phyloP scores from a whole-genome alignment of 2,329 filamentous ascomycete genomes.

The Chrysoporthe austroafricana region DNA sequence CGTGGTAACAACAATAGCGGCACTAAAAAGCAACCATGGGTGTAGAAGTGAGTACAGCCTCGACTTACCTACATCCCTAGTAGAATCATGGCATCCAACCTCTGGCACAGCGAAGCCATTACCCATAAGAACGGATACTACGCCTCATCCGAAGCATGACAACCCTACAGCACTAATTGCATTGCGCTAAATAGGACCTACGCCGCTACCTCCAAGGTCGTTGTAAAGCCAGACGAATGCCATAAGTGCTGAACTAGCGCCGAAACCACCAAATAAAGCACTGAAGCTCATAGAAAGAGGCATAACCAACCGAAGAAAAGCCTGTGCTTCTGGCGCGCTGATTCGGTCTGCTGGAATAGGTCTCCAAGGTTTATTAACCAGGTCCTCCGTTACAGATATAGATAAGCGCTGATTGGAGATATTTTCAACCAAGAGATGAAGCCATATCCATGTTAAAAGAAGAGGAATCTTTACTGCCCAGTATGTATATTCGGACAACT shows the following conservation, averaged over 20 bases:
- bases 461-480: too few species aligned
- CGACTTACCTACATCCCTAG: too few species aligned
- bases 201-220: constrained; percentile 36
- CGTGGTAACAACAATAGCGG: constrained; percentile 41
- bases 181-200: constrained; percentile 32
- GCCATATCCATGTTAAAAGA: too few species aligned
- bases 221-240: constrained; percentile 31
- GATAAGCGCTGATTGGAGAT: too few species aligned
- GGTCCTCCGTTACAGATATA: too few species aligned
- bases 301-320: background rate
- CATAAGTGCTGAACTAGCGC: constrained; percentile 21
- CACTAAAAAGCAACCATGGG: constrained; percentile 34
- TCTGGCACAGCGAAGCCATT: constrained; percentile 10
- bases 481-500: too few species aligned
- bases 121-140: constrained; percentile 22
- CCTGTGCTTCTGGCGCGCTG: background rate
- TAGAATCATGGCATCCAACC: too few species aligned
- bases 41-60: too few species aligned
- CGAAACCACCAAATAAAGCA: background rate
- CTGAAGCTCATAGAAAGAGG: too few species aligned
- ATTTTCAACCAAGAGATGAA: too few species aligned
- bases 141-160: constrained; percentile 32
- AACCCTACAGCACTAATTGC: constrained; percentile 32
- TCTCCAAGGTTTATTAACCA: too few species aligned
- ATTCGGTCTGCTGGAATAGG: too few species aligned